Base-by-base conservation (phyloP, 306 rosid genomes). In the Sicyos edulis region DNA sequence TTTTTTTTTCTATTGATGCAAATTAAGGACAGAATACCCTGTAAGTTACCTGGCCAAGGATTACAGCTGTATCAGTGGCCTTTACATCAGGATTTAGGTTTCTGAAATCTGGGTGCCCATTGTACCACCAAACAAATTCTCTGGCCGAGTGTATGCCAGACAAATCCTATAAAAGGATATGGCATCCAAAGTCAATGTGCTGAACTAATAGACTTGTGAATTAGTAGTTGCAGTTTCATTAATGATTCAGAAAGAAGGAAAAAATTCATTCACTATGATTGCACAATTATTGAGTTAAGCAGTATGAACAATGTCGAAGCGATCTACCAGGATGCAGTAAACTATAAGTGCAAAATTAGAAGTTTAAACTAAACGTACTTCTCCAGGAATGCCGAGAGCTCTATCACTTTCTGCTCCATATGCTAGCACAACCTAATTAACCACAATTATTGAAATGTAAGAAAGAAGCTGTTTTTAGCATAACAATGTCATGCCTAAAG, bases 71-170 rank as follows among this genome's bases (percentile, higher is more conserved):
- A 78, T 87, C 96, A 7, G 85, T 81, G 79, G 85, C 83, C 78
- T 89, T 88, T 73, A 93, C 78, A 78, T 88, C 85, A 16, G 86
- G 95, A 77, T 87, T 83, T 61, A 93, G 92, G 82, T 78, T 78
- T 77, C 56, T 81, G n/a, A 84, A 84, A 86, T 93, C 90, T 70
- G 95, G 99, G 50, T 93, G 97, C 78, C 97, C 99, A 80, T 93
- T 93, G 80, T 93, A 90, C 99, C 97, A 91, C 96, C 96, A 88
- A 76, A 93, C 99, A 88, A 90, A 91, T 80, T 90, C 96, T 82
- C 99, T 86, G 67, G 99, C 99, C 14, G 97, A 86, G 62, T 83
- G 80, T 74, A 91, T 71, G 66, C 96, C 99, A 73, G 63, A 66
- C 81, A 90, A 82, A 80, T 80, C 84, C 97, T 93, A 26, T 50